These are phyloP conservation scores for Azolla pinnata DNA, from an alignment of 75 land plant species.

Conservation along the genomic window DNA sequence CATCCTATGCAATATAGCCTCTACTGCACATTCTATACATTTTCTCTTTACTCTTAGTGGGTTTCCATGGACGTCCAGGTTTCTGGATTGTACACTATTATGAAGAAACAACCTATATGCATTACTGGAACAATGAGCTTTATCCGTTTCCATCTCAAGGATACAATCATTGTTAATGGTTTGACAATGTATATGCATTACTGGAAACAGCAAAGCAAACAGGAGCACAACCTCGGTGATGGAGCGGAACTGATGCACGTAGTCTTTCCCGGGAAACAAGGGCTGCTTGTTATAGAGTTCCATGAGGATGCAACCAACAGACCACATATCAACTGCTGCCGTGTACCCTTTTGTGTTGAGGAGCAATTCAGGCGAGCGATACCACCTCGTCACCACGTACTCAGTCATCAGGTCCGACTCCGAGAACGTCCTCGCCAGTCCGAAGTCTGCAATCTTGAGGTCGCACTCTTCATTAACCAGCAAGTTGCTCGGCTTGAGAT, in stretches of 20 bases:
- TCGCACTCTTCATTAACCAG: slow-evolving; percentile 90
- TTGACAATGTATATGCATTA: too few relatives aligned
- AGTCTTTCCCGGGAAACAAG: slow-evolving; percentile 80
- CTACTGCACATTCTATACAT: too few relatives aligned
- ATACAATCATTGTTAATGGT: too few relatives aligned
- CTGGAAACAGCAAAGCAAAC: too few relatives aligned
- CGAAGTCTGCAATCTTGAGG: slow-evolving; percentile 90
- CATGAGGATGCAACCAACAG: slow-evolving; percentile 93
- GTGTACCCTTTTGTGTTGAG: slow-evolving; percentile 77
- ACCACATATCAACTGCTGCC: slow-evolving; percentile 94
- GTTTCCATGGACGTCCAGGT: too few relatives aligned
- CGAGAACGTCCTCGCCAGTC: slow-evolving; percentile 74
- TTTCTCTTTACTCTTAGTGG: too few relatives aligned
- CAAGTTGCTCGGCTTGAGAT: slow-evolving; percentile 30
- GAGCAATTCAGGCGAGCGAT: slow-evolving; percentile 88
- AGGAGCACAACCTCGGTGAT: slow-evolving; percentile 82
- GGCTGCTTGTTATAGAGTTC: slow-evolving; percentile 76
- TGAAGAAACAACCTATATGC: too few relatives aligned
- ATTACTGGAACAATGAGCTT: too few relatives aligned
- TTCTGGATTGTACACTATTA: too few relatives aligned
- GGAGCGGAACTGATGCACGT: slow-evolving; percentile 75
- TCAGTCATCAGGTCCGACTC: slow-evolving; percentile 87
- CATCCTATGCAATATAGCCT: too few relatives aligned
- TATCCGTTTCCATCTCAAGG: too few relatives aligned
- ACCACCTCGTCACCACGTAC: slow-evolving; percentile 96